Base-by-base conservation (phyloP, 805 yeast genomes). In the Pichia kluyveri region DNA sequence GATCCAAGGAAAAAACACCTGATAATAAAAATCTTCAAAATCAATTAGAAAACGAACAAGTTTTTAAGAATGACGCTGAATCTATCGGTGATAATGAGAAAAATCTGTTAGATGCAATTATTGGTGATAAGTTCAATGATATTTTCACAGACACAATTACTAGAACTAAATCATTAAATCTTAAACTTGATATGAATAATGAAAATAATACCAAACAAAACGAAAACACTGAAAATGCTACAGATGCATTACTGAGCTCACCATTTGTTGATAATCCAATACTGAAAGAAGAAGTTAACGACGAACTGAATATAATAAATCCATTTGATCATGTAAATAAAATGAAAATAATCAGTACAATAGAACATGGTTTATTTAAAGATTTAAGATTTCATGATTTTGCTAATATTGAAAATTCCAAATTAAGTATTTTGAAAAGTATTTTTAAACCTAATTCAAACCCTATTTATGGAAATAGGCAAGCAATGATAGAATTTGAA, bases 141-240 rank as follows among this genome's bases (percentile, higher is more conserved):
- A 74, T 73, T 55, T 74, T 71, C 10, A 76, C 80, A 0, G 80
- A 77, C 49, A 77, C 37, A 34, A 34, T 76, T 49, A 77, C 81
- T 0, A 7, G n/a, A 60, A 41, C 36, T 38, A 53, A 47, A 40
- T 30, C 38, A 19, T 17, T 37, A 11, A 18, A 37, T 17, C 11
- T 37, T 8, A 37, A 37, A 18, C 15, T 18, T 17, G 12, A n/a
- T 17, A n/a, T 9, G n/a, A 11, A n/a, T 9, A 8, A 37, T 17
- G 23, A 37, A 7, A 18, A 37, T 14, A 9, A 34, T 4, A 9
- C 8, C 8, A 14, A 34, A 15, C 17, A 2, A 15, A 34, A 34
- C 17, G 17, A 34, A 34, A 15, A 12, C 2, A 34, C n/a, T 34
- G 34, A 18, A 1, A 42, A 31, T 3, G 43, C 30, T 0, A 57